Percentiles rank a stretch among this genome's conserved stretches.
Evolutionary conservation across 768 basidiomycete genomes (phyloP).

Genomic region (Russula virescens): DNA sequence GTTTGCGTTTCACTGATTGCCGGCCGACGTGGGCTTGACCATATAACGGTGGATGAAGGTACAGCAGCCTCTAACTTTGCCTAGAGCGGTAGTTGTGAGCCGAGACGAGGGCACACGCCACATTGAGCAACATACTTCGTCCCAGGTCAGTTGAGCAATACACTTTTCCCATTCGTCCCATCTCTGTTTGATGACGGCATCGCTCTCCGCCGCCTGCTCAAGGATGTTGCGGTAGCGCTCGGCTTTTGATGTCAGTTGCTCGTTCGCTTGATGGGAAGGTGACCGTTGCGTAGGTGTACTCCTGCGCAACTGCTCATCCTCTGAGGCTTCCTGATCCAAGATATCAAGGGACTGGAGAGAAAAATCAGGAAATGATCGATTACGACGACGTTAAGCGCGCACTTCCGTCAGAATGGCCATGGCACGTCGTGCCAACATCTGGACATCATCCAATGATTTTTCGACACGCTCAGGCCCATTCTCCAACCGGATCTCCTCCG

Average conservation of each 20-base stretch:
- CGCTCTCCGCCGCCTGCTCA: slow-evolving; percentile 64
- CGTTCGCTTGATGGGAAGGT: slow-evolving; percentile 77
- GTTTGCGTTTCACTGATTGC: slow-evolving; percentile 38
- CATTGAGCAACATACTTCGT: slow-evolving; percentile 39
- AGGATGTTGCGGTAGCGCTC: slow-evolving; percentile 69
- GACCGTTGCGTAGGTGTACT: slow-evolving; percentile 44
- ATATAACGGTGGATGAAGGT: slow-evolving; percentile 47
- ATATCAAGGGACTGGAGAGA: slow-evolving; percentile 71
- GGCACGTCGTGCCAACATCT: slow-evolving; percentile 58
- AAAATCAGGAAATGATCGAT: background rate
- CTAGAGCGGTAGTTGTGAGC: slow-evolving; percentile 34
- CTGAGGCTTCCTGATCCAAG: slow-evolving; percentile 84
- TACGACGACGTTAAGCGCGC: slow-evolving; percentile 6
- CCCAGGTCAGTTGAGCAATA: slow-evolving; percentile 65
- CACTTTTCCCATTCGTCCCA: slow-evolving; percentile 84
- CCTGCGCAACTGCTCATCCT: slow-evolving; percentile 66
- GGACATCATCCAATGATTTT: slow-evolving; percentile 65
- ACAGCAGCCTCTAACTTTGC: slow-evolving; percentile 59
- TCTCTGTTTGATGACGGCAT: slow-evolving; percentile 69
- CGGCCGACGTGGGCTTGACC: slow-evolving; percentile 5
- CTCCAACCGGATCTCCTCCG: slow-evolving; percentile 75
- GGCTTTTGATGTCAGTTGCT: slow-evolving; percentile 63
- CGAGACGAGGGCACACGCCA: background rate
- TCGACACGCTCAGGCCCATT: slow-evolving; percentile 71
- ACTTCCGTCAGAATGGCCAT: slow-evolving; percentile 71